phyloP scores from a whole-genome alignment of 2,329 filamentous ascomycete genomes.

The Pseudonectria buxi region DNA sequence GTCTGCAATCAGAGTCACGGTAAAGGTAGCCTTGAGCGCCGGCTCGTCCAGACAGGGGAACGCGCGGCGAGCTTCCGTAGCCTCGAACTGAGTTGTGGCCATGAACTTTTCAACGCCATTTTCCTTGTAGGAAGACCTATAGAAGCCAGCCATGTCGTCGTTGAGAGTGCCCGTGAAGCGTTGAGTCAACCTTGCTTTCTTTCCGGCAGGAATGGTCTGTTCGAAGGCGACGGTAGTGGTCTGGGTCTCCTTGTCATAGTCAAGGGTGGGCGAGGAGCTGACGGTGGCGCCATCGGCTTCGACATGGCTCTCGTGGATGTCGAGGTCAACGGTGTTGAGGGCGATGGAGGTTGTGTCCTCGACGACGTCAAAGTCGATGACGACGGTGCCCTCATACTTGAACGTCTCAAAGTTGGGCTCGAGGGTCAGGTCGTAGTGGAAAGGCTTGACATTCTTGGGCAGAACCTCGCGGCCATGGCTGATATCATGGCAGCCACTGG shows the following conservation, averaged over 20 bases:
- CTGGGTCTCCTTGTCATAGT: slow-evolving; percentile 73
- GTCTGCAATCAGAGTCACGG: slow-evolving; percentile 83
- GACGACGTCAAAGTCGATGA: slow-evolving; percentile 79
- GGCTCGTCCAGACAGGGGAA: slow-evolving; percentile 98
- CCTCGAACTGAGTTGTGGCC: slow-evolving; percentile 93
- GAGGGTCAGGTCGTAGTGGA: slow-evolving; percentile 84
- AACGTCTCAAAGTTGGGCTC: slow-evolving; percentile 87
- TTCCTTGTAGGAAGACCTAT: slow-evolving; percentile 87
- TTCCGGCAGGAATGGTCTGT: slow-evolving; percentile 63
- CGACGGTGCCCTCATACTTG: slow-evolving; percentile 76
- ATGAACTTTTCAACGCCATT: slow-evolving; percentile 76
- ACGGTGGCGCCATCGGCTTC: slow-evolving; percentile 42
- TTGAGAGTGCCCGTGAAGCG: slow-evolving; percentile 73
- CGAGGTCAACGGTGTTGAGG: slow-evolving; percentile 80
- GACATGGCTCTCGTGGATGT: slow-evolving; percentile 60
- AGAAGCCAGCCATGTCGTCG: slow-evolving; percentile 97
- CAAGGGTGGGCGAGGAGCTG: slow-evolving; percentile 38
- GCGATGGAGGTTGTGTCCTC: slow-evolving; percentile 81
- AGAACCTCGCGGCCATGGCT: slow-evolving; percentile 64
- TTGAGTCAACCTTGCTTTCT: slow-evolving; percentile 59
- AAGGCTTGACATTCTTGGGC: slow-evolving; percentile 85
- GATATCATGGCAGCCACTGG: slow-evolving; percentile 19
- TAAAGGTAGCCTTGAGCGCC: slow-evolving; percentile 86
- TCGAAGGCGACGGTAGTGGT: slow-evolving; percentile 75
- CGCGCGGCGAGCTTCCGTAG: slow-evolving; percentile 84